A percentile compares a stretch with the other conserved stretches of the same genome.
phyloP scores from a whole-genome alignment of 129 eudicot genomes.

The Pseudognaphalium luteoalbum region DNA sequence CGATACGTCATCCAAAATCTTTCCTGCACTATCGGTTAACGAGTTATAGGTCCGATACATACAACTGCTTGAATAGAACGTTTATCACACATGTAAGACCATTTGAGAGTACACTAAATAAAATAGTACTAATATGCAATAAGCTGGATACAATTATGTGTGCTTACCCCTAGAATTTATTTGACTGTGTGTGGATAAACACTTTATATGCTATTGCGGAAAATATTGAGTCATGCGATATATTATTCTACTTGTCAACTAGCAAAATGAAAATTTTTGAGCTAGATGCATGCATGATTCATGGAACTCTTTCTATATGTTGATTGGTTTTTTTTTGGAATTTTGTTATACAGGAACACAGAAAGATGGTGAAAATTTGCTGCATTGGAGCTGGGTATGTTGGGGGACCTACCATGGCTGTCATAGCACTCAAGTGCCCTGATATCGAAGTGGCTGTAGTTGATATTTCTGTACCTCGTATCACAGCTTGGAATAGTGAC shows the following conservation, averaged over 20 bases:
- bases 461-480: conserved; percentile 80
- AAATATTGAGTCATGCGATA: background rate
- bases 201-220: background rate
- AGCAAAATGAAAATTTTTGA: background rate
- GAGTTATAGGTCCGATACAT: background rate
- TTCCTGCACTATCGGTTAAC: background rate
- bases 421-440: conserved; percentile 88
- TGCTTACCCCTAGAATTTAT: background rate
- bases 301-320: background rate
- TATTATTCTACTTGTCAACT: conserved; percentile 3
- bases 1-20: background rate
- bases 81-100: background rate
- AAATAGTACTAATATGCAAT: background rate
- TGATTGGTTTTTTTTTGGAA: conserved; percentile 9
- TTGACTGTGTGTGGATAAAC: background rate
- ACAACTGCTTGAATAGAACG: background rate
- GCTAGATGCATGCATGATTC: background rate
- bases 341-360: conserved; percentile 11
- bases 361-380: conserved; percentile 92
- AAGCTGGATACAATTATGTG: background rate
- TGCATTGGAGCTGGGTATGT: conserved; percentile 96
- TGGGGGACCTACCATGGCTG: conserved; percentile 95
- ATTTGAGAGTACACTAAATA: background rate
- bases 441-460: conserved; percentile 70
- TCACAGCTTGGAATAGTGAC: conserved; percentile 85